phyloP scores from a whole-genome alignment of 2,329 filamentous ascomycete species.

The Septoria linicola region DNA sequence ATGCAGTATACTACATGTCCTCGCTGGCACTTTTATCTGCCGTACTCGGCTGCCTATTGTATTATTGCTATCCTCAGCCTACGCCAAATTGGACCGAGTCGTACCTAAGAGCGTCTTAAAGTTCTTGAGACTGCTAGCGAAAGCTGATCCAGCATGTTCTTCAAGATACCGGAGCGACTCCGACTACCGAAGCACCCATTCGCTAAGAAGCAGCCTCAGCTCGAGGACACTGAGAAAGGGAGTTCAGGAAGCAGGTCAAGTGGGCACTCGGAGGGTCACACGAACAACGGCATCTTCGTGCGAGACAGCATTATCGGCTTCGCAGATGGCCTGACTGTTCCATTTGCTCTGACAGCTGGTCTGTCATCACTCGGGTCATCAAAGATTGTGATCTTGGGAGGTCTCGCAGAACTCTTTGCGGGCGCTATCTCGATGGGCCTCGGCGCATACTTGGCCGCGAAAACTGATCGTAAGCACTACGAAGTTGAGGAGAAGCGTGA shows the following conservation, averaged over 20 bases:
- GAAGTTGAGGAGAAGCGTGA: slow-evolving; percentile 52
- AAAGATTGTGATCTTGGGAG: slow-evolving; percentile 54
- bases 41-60: no score
- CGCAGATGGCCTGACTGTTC: slow-evolving; percentile 75
- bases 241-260: not conserved
- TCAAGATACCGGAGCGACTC: not conserved
- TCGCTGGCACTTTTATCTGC: not conserved
- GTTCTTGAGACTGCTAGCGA: not conserved
- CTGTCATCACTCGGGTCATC: slow-evolving; percentile 53
- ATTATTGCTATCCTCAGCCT: not conserved
- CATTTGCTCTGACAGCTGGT: slow-evolving; percentile 75
- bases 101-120: no score
- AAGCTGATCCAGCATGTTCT: not conserved
- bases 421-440: slow-evolving; percentile 77
- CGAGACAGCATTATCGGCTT: slow-evolving; percentile 72
- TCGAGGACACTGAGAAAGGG: slow-evolving; percentile 6
- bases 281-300: slow-evolving; percentile 47
- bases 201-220: not conserved
- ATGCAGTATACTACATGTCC: not conserved
- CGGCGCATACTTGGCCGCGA: slow-evolving; percentile 68
- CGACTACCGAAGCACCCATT: not conserved
- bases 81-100: no score
- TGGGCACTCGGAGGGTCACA: slow-evolving; percentile 16
- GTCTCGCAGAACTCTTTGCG: slow-evolving; percentile 71
- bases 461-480: slow-evolving; percentile 55